Percentiles rank a stretch among this genome's conserved stretches.
These are phyloP conservation scores for Ottelia alismoides DNA, from an alignment of 106 monocot genomes.

Conservation along the genomic window DNA sequence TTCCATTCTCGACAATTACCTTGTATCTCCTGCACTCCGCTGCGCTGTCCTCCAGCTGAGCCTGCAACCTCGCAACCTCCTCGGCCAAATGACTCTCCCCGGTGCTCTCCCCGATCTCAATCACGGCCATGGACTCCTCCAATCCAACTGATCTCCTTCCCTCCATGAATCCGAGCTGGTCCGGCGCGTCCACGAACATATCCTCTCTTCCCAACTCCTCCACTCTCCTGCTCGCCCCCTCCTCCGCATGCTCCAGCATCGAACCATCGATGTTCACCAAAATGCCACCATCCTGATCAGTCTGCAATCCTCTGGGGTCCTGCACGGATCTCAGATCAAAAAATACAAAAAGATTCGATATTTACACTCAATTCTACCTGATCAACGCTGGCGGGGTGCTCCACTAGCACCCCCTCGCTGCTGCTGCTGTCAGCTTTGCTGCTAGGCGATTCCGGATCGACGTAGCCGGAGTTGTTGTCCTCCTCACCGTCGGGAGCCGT, in stretches of 20 bases:
- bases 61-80: conserved; percentile 17
- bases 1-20: conserved; percentile 17
- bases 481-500: background rate
- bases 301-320: conserved; percentile 20
- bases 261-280: conserved; percentile 74
- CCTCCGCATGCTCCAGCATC: conserved; percentile 37
- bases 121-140: conserved; percentile 52
- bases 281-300: conserved; percentile 45
- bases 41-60: conserved; percentile 17
- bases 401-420: conserved; percentile 95
- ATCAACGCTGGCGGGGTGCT: conserved; percentile 42
- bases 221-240: conserved; percentile 5
- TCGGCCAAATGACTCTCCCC: conserved; percentile 5
- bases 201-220: conserved; percentile 58
- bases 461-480: background rate
- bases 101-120: conserved; percentile 46
- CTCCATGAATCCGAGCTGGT: conserved; percentile 26
- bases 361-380: conserved; percentile 15
- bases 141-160: conserved; percentile 18
- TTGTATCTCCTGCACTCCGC: conserved; percentile 61
- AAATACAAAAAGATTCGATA: too few relatives aligned
- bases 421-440: conserved; percentile 11
- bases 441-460: conserved; percentile 17
- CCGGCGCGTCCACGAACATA: conserved; percentile 75
- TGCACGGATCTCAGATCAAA: conserved; percentile 1